Evolutionary conservation across 2,329 filamentous ascomycete species (phyloP), one percentile per base, ranked within the genome.

Genomic region (Colletotrichum liriopes): DNA sequence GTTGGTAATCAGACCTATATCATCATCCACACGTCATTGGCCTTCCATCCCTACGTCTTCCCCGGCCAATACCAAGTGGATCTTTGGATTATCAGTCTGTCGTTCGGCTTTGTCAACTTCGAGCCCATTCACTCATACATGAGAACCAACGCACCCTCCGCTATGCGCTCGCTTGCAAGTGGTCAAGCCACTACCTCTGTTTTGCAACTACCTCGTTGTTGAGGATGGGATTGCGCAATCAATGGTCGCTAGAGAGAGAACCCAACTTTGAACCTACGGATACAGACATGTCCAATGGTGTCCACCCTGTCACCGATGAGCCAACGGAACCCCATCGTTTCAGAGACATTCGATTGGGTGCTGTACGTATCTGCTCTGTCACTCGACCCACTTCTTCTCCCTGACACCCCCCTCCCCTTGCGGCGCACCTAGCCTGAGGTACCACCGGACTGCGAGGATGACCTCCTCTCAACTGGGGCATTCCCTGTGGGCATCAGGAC

Each of bases 21-120:
- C 52, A 63, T 63, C 69, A 68, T 43, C 26, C 45, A 49, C 52
- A 65, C 69, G 69, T 72, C 69, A 72, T 60, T 55, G 59, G 18
- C 23, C 35, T 45, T 29, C 18, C 43, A 63, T 63, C 65, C 64
- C 51, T 67, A 47, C 65, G n/a, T 63, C 20, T 58, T 63, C 58
- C 39, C 39, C n/a, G 16, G 23, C 12, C 35, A 29, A 29, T 29
- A 37, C 23, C 18, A 18, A 23, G 26, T 52, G 43, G 35, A n/a
- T 14, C 35, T 39, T 26, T 41, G 49, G 23, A 41, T 32, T 64
- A 11, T 52, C 26, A 32, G 60, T 52, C 23, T 9, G 14, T 26
- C 35, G 47, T 56, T 65, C 43, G 23, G 47, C 32, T 32, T 35
- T 12, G 23, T 18, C 41, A 16, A 41, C n/a, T 41, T 26, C 8